Percentiles rank a stretch among this genome's conserved stretches.
Conservation (phyloP, 768 basidiomycete species). For the Aureoboletus auriporus region DNA sequence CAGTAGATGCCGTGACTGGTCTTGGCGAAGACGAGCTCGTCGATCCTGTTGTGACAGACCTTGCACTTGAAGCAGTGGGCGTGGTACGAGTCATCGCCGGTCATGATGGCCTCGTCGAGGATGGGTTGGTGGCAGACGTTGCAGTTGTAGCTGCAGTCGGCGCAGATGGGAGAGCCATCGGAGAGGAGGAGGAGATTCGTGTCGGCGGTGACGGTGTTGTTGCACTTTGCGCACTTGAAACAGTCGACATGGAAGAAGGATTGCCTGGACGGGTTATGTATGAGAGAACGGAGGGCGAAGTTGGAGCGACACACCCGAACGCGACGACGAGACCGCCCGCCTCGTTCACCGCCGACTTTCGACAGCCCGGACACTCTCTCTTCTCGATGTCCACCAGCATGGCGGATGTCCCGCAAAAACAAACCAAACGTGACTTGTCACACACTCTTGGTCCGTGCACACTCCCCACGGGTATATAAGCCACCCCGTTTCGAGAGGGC, state of each 20-base stretch:
- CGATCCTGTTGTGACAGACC: constrained; percentile 90
- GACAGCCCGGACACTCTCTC: constrained; percentile 78
- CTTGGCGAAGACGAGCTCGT: constrained; percentile 98
- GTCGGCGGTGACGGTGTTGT: constrained; percentile 88
- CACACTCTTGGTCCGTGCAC: constrained; percentile 22
- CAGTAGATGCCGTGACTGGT: constrained; percentile 98
- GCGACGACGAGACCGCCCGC: constrained; percentile 88
- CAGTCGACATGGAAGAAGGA: constrained; percentile 94
- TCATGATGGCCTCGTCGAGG: constrained; percentile 99
- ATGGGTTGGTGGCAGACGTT: constrained; percentile 93
- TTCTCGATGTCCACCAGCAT: constrained; percentile 39
- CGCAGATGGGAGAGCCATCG: constrained; percentile 96
- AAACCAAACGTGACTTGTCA: background rate
- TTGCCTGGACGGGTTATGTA: constrained; percentile 49
- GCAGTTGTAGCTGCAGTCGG: constrained; percentile 92
- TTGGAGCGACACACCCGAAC: constrained; percentile 74
- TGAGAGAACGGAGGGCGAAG: background rate
- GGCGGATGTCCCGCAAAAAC: background rate
- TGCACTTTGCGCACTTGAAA: constrained; percentile 97
- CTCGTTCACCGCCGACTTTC: constrained; percentile 73
- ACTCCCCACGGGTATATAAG: constrained; percentile 6
- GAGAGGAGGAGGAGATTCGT: constrained; percentile 96
- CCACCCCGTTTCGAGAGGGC: too few species aligned
- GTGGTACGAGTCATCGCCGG: constrained; percentile 97
- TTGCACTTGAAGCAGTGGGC: constrained; percentile 99